Evolutionary conservation across 140 eudicot genomes (phyloP).

Genomic region (Stevia rebaudiana): DNA sequence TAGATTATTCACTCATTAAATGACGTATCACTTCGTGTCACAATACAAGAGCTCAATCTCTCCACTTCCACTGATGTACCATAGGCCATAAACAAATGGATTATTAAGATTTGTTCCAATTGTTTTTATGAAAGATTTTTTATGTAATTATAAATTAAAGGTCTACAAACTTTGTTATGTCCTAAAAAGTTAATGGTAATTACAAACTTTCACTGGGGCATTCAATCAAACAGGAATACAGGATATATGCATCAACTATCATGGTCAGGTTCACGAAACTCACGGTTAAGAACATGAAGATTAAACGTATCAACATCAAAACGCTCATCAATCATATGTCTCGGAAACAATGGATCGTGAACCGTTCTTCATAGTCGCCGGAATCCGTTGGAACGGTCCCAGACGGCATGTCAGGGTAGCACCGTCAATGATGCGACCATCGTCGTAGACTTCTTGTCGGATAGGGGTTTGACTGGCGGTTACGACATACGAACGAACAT

Average conservation of each 20-base stretch:
- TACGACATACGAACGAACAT: too few species aligned
- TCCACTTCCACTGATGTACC: too few species aligned
- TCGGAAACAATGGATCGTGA: constrained; percentile 72
- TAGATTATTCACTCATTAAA: too few species aligned
- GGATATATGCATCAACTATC: background rate
- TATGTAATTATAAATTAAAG: too few species aligned
- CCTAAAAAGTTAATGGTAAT: background rate
- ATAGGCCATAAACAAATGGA: too few species aligned
- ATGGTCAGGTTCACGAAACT: background rate
- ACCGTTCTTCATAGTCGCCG: constrained; percentile 69
- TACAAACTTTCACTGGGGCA: background rate
- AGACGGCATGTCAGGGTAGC: constrained; percentile 62
- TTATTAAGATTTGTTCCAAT: too few species aligned
- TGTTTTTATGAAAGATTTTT: too few species aligned
- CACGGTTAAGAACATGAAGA: constrained; percentile 45
- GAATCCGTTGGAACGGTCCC: constrained; percentile 60
- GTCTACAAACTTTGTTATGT: too few species aligned
- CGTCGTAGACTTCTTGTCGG: constrained; percentile 64
- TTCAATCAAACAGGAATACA: constrained; percentile 18
- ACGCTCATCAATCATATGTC: constrained; percentile 65
- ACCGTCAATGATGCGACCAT: constrained; percentile 59
- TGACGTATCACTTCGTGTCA: too few species aligned
- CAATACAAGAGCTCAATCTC: too few species aligned
- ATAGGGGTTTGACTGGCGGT: constrained; percentile 23
- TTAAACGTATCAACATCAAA: constrained; percentile 47